Conservation (phyloP, 129 eudicot species). For the Pseudognaphalium luteoalbum region DNA sequence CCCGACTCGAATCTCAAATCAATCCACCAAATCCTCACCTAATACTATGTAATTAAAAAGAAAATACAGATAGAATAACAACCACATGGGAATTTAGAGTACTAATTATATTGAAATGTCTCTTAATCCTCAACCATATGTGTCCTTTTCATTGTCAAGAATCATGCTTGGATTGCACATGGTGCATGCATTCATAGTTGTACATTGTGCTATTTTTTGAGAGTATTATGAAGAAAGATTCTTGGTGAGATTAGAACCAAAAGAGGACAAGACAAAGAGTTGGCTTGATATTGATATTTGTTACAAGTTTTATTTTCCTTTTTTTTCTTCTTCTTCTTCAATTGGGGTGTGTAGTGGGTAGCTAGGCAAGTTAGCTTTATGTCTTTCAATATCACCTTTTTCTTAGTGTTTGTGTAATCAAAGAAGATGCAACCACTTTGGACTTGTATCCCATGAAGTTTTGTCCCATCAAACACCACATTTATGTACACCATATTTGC, state of each 20-base stretch:
- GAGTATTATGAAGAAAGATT: constrained; percentile 29
- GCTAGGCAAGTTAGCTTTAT: constrained; percentile 34
- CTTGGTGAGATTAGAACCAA: constrained; percentile 37
- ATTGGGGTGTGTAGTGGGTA: constrained; percentile 32
- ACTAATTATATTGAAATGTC: constrained; percentile 24
- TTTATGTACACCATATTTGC: constrained; percentile 26
- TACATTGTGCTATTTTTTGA: constrained; percentile 13
- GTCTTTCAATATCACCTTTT: constrained; percentile 37
- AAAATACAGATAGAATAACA: constrained; percentile 37
- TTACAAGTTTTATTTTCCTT: constrained; percentile 18
- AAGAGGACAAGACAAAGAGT: constrained; percentile 52
- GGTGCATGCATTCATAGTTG: constrained; percentile 32
- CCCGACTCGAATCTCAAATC: constrained; percentile 25
- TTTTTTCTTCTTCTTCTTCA: neutral
- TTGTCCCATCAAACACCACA: constrained; percentile 44
- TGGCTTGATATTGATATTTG: constrained; percentile 33
- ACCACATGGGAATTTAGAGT: constrained; percentile 41
- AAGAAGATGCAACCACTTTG: constrained; percentile 45
- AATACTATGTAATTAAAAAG: constrained; percentile 43
- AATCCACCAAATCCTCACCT: constrained; percentile 75
- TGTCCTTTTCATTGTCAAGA: constrained; percentile 17
- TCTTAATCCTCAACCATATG: constrained; percentile 32
- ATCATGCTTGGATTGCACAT: constrained; percentile 31
- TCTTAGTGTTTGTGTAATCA: constrained; percentile 39
- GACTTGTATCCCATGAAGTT: constrained; percentile 35